Base-by-base conservation (phyloP, 176 grass and related monocot genomes). In the Thinopyrum elongatum region DNA sequence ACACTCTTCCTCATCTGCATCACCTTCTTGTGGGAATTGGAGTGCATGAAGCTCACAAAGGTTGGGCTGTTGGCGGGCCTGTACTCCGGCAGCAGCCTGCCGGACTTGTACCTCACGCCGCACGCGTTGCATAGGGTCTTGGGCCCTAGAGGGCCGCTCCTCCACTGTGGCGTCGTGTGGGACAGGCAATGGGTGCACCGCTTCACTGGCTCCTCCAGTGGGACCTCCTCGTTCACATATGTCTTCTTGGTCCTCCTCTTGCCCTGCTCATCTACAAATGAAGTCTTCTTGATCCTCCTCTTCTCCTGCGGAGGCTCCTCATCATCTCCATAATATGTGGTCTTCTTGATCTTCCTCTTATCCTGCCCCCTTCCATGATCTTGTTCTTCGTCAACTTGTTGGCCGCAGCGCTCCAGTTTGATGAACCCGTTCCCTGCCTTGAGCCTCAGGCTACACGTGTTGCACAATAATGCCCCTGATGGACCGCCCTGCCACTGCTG, bases 1-100 rank as follows among this genome's bases (percentile, higher is more conserved):
- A 89, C 83, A 9, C 55, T 70, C 88, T 85, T 86, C 76, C 96
- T 94, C 96, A 98, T 80, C 86, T 95, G 92, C 96, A 98, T 82
- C 29, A 98, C 93, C 84, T 98, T 98, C 90, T 94, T 95, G 86
- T 98, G 96, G 11, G 93, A 98, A 72, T 98, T 98, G 55, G 96
- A 98, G 90, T 98, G 96, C 85, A 94, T 87, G 81, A 78, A 84
- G 69, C 80, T 96, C 85, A 92, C 90, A 29, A 91, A 99, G 76
- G 97, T 96, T 11, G 97, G 94, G 85, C 97, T 99, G 77, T 99
- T 99, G 61, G 90, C 97, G 0, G 97, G 97, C 29, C 97, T 88
- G 73, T 99, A 99, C 87, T 99, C 97, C 0, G 97, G 97, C 15
- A 96, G 89, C 81, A 99, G 82, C 80, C 97, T 93, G 33, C 93